A percentile compares a stretch with the other conserved stretches of the same genome.
Evolutionary conservation across 345 rosid species (phyloP).

Genomic region (Lepidium didymum): DNA sequence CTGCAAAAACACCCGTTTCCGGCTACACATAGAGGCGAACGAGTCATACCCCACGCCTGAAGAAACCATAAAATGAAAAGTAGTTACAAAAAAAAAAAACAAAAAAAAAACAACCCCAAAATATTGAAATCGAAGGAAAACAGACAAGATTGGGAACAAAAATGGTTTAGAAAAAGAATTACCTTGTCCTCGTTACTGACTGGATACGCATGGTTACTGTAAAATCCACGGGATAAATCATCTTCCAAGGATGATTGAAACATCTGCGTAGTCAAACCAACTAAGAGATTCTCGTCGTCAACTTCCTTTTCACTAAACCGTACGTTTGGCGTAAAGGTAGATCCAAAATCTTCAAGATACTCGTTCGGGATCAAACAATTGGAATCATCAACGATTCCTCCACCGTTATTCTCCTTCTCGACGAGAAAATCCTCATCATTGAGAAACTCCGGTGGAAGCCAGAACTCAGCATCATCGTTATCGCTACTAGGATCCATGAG

Average conservation of each 20-base stretch:
- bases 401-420: constrained; percentile 11
- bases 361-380: neutral
- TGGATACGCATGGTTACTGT: neutral
- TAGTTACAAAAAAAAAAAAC: no score
- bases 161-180: neutral
- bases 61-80: neutral
- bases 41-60: constrained; percentile 35
- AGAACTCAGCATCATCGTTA: constrained; percentile 54
- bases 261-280: constrained; percentile 40
- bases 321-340: constrained; percentile 51
- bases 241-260: constrained; percentile 38
- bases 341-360: constrained; percentile 35
- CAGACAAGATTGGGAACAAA: neutral
- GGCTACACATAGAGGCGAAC: constrained; percentile 35
- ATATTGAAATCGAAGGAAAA: neutral
- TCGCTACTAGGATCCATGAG: constrained; percentile 49
- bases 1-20: constrained; percentile 37
- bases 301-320: neutral
- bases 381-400: neutral
- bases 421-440: constrained; percentile 48
- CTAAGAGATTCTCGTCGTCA: constrained; percentile 48
- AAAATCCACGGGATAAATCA: constrained; percentile 18
- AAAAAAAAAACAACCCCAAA: neutral
- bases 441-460: constrained; percentile 73
- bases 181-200: constrained; percentile 34